Evolutionary conservation across 495 filamentous ascomycete genomes (phyloP).

Genomic region (Neurospora cerealis): DNA sequence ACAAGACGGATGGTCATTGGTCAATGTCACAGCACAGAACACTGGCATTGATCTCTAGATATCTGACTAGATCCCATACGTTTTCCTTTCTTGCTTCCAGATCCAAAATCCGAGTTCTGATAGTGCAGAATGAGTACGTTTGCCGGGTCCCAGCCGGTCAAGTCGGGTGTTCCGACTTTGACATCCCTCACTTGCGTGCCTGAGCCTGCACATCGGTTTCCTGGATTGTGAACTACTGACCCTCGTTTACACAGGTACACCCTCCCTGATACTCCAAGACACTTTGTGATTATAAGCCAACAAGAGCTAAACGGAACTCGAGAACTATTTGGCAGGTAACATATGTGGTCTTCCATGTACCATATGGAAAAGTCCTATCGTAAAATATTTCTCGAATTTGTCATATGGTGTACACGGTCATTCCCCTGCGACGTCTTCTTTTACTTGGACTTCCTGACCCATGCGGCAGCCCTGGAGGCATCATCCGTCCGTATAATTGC

Average conservation of each 20-base stretch:
- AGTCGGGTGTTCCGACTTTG: neutral
- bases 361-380: neutral
- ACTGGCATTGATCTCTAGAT: neutral
- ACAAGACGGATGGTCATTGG: neutral
- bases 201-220: neutral
- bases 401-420: neutral
- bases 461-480: neutral
- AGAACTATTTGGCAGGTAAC: neutral
- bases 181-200: neutral
- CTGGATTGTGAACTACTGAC: too few species aligned
- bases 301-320: neutral
- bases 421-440: neutral
- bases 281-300: neutral
- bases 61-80: neutral
- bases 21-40: neutral
- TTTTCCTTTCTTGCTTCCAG: neutral
- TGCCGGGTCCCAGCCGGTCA: neutral
- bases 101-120: too few species aligned
- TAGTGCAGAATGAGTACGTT: neutral
- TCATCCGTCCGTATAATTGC: neutral
- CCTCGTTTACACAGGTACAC: too few species aligned
- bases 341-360: too few species aligned
- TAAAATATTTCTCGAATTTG: neutral
- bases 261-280: neutral
- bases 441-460: neutral